Evolutionary conservation across 106 monocot genomes (phyloP), one percentile per base, ranked within the genome.

Genomic region (Dactylorhiza incarnata): DNA sequence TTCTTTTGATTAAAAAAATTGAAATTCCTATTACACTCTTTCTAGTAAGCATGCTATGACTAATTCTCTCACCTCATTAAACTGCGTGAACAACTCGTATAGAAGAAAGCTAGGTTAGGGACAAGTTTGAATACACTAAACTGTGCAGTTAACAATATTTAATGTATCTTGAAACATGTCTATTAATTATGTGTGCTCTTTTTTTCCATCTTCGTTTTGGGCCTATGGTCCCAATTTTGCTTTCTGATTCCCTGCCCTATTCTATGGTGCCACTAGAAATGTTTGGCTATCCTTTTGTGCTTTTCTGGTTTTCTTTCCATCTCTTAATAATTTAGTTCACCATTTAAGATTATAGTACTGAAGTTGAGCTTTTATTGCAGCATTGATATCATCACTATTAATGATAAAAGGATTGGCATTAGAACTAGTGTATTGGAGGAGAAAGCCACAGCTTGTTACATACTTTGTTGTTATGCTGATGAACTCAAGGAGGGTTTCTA

Each of bases 401-500:
- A 86, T 10, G 86, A 86, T 51, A 88, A 88, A 84, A 88, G 84
- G 49, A 86, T 84, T n/a, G 84, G 87, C 47, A 87, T 89, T 25
- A 80, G 83, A 26, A 85, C 80, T 54, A 91, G 88, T 74, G 88
- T 91, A 49, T 78, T 86, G 82, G 84, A 88, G 75, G 91, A 91
- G 78, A 91, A 91, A 76, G 86, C 86, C 5, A 88, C 86, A 43
- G 84, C 88, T 4, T 91, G 91, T 78, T 88, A 88, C 80, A 86
- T 88, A 88, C 86, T 88, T 72, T 91, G 91, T 49, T 91, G 86
- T 63, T 88, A 86, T 83, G 88, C 82, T 68, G 84, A 88, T 84
- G 91, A 91, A 62, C 82, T 91, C 17, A 91, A 91, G 76, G 86
- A 91, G 78, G 91, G 86, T 9, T 86, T 88, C 82, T 91, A 73